Evolutionary conservation across 202 grass and related monocot species (phyloP).

Genomic region (Brachypodium distachyon): DNA sequence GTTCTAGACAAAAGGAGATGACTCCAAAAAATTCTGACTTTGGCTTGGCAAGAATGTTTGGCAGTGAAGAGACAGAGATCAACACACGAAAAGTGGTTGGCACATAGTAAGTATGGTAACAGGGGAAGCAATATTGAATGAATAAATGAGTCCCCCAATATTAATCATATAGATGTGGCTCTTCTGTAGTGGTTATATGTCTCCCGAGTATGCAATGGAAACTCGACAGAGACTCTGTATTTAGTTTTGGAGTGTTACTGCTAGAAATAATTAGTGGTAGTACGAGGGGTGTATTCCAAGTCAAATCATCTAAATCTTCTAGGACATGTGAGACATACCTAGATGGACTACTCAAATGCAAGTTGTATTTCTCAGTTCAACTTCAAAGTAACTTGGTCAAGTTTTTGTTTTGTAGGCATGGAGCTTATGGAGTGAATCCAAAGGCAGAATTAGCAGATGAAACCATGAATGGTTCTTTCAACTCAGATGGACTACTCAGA

Average conservation of each 20-base stretch:
- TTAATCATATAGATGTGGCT: not conserved
- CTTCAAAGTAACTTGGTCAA: not conserved
- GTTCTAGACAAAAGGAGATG: conserved; percentile 61
- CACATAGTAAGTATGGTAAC: conserved; percentile 52
- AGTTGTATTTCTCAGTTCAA: not conserved
- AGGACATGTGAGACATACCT: conserved; percentile 29
- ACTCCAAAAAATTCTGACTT: conserved; percentile 63
- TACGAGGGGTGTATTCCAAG: conserved; percentile 34
- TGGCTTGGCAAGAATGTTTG: conserved; percentile 61
- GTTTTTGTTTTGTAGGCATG: conserved; percentile 29
- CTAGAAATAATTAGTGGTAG: conserved; percentile 70
- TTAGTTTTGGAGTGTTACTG: conserved; percentile 57
- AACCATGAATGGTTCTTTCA: conserved; percentile 27
- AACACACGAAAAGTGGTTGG: conserved; percentile 59
- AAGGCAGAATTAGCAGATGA: conserved; percentile 40
- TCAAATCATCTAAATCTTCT: conserved; percentile 48
- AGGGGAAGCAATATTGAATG: not conserved
- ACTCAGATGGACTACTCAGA: conserved; percentile 31
- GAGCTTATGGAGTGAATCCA: conserved; percentile 58
- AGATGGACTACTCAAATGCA: conserved; percentile 8
- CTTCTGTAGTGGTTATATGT: conserved; percentile 60
- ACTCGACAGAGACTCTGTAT: too few species aligned
- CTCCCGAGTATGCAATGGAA: conserved; percentile 69
- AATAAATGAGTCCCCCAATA: not conserved
- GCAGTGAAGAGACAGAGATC: conserved; percentile 48